Base-by-base conservation (phyloP, 371 early-diverging fungal species). In the Apophysomyces variabilis region DNA sequence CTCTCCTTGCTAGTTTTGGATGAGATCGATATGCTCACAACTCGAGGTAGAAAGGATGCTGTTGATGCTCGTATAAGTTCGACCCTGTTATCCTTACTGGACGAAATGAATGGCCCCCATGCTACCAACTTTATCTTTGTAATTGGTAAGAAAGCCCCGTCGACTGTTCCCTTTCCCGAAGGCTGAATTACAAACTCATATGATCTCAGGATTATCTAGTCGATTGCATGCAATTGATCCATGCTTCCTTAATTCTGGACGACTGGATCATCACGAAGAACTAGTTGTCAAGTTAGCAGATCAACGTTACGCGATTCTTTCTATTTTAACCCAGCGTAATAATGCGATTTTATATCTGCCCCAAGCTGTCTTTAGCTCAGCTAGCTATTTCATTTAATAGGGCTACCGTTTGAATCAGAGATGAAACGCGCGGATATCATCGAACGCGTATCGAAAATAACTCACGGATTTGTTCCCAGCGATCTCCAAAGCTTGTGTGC, bases 401-500 rank as follows among this genome's bases (percentile, higher is more conserved):
- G 82, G 21, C 65, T 89, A 32, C 87, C 89, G 7, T 81, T 87
- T 64, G 68, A 71, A 35, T 82, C 83, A 26, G 67, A 76, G 8
- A 65, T 79, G 6, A 77, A 88, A 38, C 68, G 81, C 11, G 54
- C 64, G 0, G 66, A 60, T 1, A 87, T 90, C 60, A 75, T 99
- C 38, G 87, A 85, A 64, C 82, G 90, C 69, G 88, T 99, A 32
- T 93, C 99, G 4, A 82, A 92, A 58, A 91, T 92, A 63, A 97
- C 98, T 0, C 99, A 99, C 81, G 99, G 99, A 7, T 93, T 88
- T 73, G 90, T 89, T 0, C 86, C 93, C 0, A 86, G 91, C 18
- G 93, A 93, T 72, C 72, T 93, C 36, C 87, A 89, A 66, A 85
- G 81, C 39, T 63, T 93, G 21, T 90, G 90, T 59, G 69, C 84